Percentiles rank a stretch among this genome's conserved stretches.
Conservation (phyloP, 805 yeast species). For the Nakazawaea laoshanensis region DNA sequence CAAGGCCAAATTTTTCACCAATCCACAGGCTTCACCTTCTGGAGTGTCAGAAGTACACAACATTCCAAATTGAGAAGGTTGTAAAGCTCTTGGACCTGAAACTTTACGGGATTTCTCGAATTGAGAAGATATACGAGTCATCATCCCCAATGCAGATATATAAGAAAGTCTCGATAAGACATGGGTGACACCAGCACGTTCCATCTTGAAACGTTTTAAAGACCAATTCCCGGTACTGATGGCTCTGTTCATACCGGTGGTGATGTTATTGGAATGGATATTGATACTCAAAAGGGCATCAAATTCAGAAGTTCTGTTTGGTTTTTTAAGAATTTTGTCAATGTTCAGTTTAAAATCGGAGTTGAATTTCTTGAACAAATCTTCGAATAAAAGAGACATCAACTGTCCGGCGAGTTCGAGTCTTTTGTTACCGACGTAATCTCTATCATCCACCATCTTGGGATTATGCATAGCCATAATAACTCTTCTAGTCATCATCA, state of each 20-base stretch:
- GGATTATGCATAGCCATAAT: slow-evolving; percentile 94
- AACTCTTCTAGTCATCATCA: slow-evolving; percentile 94
- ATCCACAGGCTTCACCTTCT: slow-evolving; percentile 99
- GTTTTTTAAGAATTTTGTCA: slow-evolving; percentile 89
- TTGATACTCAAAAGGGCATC: slow-evolving; percentile 87
- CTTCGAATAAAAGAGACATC: slow-evolving; percentile 91
- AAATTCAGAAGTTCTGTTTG: slow-evolving; percentile 89
- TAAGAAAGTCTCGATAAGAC: slow-evolving; percentile 86
- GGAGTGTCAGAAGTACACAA: slow-evolving; percentile 98
- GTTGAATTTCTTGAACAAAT: slow-evolving; percentile 93
- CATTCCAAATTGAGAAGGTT: slow-evolving; percentile 99
- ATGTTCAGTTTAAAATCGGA: slow-evolving; percentile 89
- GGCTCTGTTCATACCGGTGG: slow-evolving; percentile 91
- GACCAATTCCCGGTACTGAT: slow-evolving; percentile 99
- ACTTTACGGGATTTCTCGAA: slow-evolving; percentile 97
- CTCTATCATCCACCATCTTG: slow-evolving; percentile 95
- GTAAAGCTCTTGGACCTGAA: slow-evolving; percentile 97
- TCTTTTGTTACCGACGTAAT: slow-evolving; percentile 96
- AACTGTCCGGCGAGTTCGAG: slow-evolving; percentile 95
- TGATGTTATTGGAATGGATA: slow-evolving; percentile 86
- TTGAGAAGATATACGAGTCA: slow-evolving; percentile 99
- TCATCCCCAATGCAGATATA: slow-evolving; percentile 96
- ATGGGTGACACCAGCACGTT: slow-evolving; percentile 98
- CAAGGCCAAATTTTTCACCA: slow-evolving; percentile 91
- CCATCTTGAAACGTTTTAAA: slow-evolving; percentile 97